Conservation (phyloP, 2,329 filamentous ascomycete species). For the Aureobasidium sp. region DNA sequence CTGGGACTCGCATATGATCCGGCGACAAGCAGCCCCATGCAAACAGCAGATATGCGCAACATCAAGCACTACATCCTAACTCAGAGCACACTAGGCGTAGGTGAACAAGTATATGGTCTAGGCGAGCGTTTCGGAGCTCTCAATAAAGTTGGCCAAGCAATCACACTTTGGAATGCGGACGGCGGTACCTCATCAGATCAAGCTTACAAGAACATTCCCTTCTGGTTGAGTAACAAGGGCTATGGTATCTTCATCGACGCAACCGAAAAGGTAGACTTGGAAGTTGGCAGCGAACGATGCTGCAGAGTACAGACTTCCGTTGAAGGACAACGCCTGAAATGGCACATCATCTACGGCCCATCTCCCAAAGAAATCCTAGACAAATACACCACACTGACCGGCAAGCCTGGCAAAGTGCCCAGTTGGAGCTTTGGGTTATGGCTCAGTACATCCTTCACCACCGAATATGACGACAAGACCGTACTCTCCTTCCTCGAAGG, state of each 20-base stretch:
- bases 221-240: constrained; percentile 64
- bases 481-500: constrained; percentile 62
- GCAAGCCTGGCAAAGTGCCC: constrained; percentile 57
- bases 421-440: constrained; percentile 71
- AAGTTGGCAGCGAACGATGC: constrained; percentile 67
- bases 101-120: constrained; percentile 65
- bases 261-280: constrained; percentile 61
- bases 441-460: constrained; percentile 71
- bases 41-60: constrained; percentile 45
- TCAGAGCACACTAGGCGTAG: constrained; percentile 41
- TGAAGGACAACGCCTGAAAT: constrained; percentile 62
- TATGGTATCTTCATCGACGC: constrained; percentile 73
- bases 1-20: constrained; percentile 53
- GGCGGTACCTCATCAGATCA: constrained; percentile 62
- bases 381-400: constrained; percentile 61
- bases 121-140: constrained; percentile 72
- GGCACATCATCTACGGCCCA: constrained; percentile 66
- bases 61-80: constrained; percentile 41
- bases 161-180: constrained; percentile 58
- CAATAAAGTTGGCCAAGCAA: constrained; percentile 66
- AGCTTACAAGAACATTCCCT: constrained; percentile 65
- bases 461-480: constrained; percentile 63
- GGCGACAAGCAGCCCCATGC: constrained; percentile 45
- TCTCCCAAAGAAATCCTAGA: constrained; percentile 65
- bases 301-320: constrained; percentile 64